Percentiles rank a stretch among this genome's conserved stretches.
Conservation (phyloP, 345 rosid genomes). For the Clarkia xantiana region DNA sequence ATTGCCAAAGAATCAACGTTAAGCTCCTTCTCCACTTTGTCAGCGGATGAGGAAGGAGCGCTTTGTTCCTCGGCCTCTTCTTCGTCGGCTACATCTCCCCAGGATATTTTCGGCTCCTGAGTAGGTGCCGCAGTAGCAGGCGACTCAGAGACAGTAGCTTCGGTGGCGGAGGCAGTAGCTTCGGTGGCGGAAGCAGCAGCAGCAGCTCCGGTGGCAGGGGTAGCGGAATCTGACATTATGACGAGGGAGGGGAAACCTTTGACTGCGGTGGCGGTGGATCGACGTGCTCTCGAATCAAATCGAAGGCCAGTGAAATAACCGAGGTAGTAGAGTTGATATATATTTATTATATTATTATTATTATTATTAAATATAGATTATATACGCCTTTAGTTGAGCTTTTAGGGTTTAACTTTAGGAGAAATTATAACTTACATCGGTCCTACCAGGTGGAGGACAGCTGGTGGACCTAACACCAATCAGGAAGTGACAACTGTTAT, state of each 20-base stretch:
- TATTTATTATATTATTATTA: no score
- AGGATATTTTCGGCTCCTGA: slow-evolving; percentile 22
- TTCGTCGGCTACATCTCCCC: slow-evolving; percentile 62
- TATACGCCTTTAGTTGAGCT: no score
- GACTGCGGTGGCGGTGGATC: no score
- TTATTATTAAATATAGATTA: no score
- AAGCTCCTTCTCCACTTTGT: slow-evolving; percentile 18
- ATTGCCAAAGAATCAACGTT: slow-evolving; percentile 33
- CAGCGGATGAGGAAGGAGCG: slow-evolving; percentile 19
- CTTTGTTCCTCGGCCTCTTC: slow-evolving; percentile 25
- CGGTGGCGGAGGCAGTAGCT: slow-evolving; percentile 13
- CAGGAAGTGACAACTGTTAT: no score
- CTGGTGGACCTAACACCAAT: no score
- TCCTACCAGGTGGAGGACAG: no score
- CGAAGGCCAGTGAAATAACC: no score
- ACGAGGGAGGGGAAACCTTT: neutral
- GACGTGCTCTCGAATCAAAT: no score
- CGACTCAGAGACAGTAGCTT: neutral
- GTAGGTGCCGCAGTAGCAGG: neutral
- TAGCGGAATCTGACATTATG: slow-evolving; percentile 1
- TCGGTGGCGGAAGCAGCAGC: slow-evolving; percentile 12
- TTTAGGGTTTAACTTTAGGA: no score
- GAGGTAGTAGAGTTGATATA: no score
- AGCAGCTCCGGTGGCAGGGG: slow-evolving; percentile 8
- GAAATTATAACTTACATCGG: no score